phyloP scores from a whole-genome alignment of 2,329 filamentous ascomycete genomes.

The Zasmidium cellare region DNA sequence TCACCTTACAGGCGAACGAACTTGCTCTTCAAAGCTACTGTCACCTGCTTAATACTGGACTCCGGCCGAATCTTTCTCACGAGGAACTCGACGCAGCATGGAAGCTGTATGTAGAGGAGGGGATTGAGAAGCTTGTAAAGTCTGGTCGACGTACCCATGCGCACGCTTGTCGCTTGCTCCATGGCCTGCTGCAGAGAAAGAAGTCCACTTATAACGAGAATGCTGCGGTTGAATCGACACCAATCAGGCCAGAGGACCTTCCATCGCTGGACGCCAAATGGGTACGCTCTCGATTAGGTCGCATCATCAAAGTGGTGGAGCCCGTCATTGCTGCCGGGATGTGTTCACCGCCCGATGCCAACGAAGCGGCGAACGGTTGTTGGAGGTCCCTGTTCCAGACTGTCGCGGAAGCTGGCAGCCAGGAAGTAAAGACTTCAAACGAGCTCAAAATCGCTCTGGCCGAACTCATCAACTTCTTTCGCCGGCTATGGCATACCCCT shows the following conservation, averaged over 20 bases:
- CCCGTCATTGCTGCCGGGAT: slow-evolving; percentile 52
- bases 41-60: slow-evolving; percentile 78
- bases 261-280: slow-evolving; percentile 82
- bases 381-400: slow-evolving; percentile 57
- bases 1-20: slow-evolving; percentile 47
- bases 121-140: slow-evolving; percentile 61
- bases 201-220: slow-evolving; percentile 71
- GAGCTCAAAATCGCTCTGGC: slow-evolving; percentile 82
- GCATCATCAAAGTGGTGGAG: slow-evolving; percentile 64
- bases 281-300: slow-evolving; percentile 70
- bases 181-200: slow-evolving; percentile 68
- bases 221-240: slow-evolving; percentile 57
- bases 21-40: slow-evolving; percentile 72
- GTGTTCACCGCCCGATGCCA: slow-evolving; percentile 38
- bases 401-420: slow-evolving; percentile 67
- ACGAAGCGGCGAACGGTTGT: slow-evolving; percentile 26
- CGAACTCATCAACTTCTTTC: slow-evolving; percentile 67
- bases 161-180: slow-evolving; percentile 69
- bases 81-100: slow-evolving; percentile 74
- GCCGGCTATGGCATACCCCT: slow-evolving; percentile 62
- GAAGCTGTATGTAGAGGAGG: slow-evolving; percentile 69
- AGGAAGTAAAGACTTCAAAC: slow-evolving; percentile 85
- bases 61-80: slow-evolving; percentile 67
- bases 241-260: slow-evolving; percentile 69
- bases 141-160: slow-evolving; percentile 52